Evolutionary conservation across 768 basidiomycete genomes (phyloP).

Genomic region (Auriscalpium vulgare): DNA sequence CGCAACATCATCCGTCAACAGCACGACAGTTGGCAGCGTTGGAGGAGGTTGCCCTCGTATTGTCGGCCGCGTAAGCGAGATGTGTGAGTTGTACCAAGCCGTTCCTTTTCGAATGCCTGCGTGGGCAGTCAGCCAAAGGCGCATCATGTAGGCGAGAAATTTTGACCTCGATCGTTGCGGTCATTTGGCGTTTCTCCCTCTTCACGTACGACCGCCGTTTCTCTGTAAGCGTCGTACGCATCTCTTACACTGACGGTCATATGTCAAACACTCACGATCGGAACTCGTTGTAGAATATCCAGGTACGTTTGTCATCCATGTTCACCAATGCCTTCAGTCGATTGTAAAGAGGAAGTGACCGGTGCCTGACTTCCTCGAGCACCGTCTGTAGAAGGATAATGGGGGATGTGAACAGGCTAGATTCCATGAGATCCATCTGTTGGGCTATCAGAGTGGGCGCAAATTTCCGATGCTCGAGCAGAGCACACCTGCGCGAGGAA

Average conservation of each 20-base stretch:
- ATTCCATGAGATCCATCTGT: constrained; percentile 93
- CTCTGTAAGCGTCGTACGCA: constrained; percentile 32
- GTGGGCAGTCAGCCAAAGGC: neutral
- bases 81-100: constrained; percentile 78
- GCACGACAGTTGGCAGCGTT: constrained; percentile 53
- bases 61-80: constrained; percentile 44
- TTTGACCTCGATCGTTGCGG: constrained; percentile 82
- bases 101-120: constrained; percentile 84
- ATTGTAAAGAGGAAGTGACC: constrained; percentile 88
- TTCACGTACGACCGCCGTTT: constrained; percentile 72
- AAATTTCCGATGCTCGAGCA: neutral
- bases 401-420: constrained; percentile 62
- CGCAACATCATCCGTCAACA: constrained; percentile 85
- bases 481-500: constrained; percentile 75
- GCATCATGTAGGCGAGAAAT: neutral
- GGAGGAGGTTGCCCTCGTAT: constrained; percentile 40
- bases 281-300: constrained; percentile 85
- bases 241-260: neutral
- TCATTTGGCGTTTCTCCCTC: constrained; percentile 87
- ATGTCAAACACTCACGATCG: constrained; percentile 47
- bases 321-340: constrained; percentile 79
- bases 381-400: constrained; percentile 93
- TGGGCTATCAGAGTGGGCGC: neutral
- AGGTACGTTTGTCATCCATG: constrained; percentile 78
- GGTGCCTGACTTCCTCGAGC: constrained; percentile 91